These are phyloP conservation scores for Vanilla planifolia DNA, from an alignment of 106 monocot genomes.

Conservation along the genomic window DNA sequence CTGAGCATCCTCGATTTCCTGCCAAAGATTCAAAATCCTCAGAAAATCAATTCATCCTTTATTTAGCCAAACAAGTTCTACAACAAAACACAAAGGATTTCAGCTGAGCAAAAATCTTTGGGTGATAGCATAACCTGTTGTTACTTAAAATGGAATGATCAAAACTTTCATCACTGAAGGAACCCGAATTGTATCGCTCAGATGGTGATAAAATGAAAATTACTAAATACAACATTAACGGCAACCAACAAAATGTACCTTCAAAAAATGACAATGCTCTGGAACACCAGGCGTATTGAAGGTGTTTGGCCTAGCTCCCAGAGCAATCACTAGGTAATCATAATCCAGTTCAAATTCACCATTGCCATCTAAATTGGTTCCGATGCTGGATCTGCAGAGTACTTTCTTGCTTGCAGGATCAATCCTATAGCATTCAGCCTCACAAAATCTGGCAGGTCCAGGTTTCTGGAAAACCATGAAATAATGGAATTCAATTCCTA, in stretches of 20 bases:
- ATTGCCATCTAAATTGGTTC: conserved; percentile 40
- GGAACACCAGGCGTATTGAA: conserved; percentile 62
- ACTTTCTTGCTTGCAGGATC: conserved; percentile 26
- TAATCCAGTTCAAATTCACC: conserved; percentile 48
- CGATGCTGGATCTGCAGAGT: conserved; percentile 18
- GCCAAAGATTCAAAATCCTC: not conserved
- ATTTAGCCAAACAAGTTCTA: too few relatives aligned
- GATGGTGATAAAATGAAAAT: too few relatives aligned
- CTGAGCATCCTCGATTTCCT: conserved; percentile 75
- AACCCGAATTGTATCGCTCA: too few relatives aligned
- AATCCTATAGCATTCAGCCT: conserved; percentile 23
- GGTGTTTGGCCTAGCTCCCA: conserved; percentile 55
- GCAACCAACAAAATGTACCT: conserved; percentile 17
- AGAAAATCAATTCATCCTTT: too few relatives aligned
- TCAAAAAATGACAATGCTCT: conserved; percentile 62
- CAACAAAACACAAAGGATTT: too few relatives aligned
- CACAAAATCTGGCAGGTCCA: conserved; percentile 33
- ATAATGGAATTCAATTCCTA: not conserved
- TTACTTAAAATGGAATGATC: too few relatives aligned
- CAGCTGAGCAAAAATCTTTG: too few relatives aligned
- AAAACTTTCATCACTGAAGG: too few relatives aligned
- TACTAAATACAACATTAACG: too few relatives aligned
- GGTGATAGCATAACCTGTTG: too few relatives aligned
- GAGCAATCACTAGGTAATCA: conserved; percentile 29
- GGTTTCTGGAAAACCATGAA: conserved; percentile 27